These are phyloP conservation scores for Aspergillus brunneoviolaceus DNA, from an alignment of 2,329 filamentous ascomycete genomes.

Conservation along the genomic window DNA sequence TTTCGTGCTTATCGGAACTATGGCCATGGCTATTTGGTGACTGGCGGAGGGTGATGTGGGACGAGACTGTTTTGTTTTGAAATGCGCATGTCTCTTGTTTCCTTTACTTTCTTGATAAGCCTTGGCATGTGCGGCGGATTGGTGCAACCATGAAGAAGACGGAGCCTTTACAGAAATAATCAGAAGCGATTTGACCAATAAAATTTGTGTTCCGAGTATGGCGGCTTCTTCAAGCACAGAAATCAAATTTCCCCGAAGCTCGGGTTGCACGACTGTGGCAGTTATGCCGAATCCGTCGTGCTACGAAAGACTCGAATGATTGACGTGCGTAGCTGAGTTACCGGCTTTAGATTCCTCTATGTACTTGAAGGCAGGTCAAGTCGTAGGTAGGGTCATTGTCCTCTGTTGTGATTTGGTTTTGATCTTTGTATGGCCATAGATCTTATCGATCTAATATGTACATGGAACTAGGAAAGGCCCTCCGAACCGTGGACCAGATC, in stretches of 20 bases:
- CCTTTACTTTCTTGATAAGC: neutral
- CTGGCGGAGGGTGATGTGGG: neutral
- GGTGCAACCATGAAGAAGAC: neutral
- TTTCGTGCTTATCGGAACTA: neutral
- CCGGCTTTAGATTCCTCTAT: too few relatives aligned
- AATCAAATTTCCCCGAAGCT: neutral
- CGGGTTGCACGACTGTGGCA: neutral
- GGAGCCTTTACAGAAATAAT: neutral
- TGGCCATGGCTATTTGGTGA: neutral
- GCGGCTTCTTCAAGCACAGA: neutral
- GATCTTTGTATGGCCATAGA: too few relatives aligned
- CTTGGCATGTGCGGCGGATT: neutral
- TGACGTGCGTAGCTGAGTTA: too few relatives aligned
- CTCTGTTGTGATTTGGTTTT: neutral
- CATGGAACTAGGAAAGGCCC: neutral
- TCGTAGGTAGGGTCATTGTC: neutral
- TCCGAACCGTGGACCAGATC: neutral
- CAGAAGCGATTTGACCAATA: neutral
- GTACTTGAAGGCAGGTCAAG: neutral
- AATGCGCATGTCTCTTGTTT: neutral
- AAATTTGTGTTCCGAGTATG: neutral
- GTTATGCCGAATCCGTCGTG: neutral
- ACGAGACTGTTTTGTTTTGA: neutral
- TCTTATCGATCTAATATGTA: neutral
- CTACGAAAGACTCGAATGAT: too few relatives aligned